Conservation (phyloP, 805 yeast genomes). For the Myxozyma monticola region DNA sequence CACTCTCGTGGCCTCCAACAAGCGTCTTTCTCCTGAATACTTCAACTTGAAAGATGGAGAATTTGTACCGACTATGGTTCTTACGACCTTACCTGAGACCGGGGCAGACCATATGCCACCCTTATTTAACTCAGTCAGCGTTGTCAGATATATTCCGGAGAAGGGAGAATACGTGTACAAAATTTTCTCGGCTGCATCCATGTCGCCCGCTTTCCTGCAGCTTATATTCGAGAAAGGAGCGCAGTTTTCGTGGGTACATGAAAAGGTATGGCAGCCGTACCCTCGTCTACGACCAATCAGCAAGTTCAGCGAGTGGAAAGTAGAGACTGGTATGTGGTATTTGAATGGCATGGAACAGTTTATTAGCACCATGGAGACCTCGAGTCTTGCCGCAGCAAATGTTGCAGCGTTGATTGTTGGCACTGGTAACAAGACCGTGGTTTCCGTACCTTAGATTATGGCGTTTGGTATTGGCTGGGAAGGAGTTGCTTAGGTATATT, state of each 20-base stretch:
- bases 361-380: constrained; percentile 55
- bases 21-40: constrained; percentile 30
- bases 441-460: constrained; percentile 15
- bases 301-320: constrained; percentile 37
- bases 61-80: constrained; percentile 25
- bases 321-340: constrained; percentile 44
- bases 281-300: constrained; percentile 43
- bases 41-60: constrained; percentile 28
- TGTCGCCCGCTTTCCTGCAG: constrained; percentile 31
- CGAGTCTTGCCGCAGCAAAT: constrained; percentile 51
- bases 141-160: constrained; percentile 36
- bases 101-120: constrained; percentile 28
- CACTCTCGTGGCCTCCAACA: constrained; percentile 40
- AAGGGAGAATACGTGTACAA: constrained; percentile 45
- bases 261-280: constrained; percentile 48
- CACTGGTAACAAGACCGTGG: constrained; percentile 9
- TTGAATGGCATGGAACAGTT: constrained; percentile 49
- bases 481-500: too few relatives aligned
- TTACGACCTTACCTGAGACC: constrained; percentile 29
- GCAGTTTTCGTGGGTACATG: constrained; percentile 35
- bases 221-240: constrained; percentile 34
- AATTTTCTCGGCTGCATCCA: constrained; percentile 41
- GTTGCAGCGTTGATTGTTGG: constrained; percentile 47
- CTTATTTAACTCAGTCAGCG: constrained; percentile 41
- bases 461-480: background rate